Evolutionary conservation across 2,329 filamentous ascomycete species (phyloP).

Genomic region (Apiospora marii): DNA sequence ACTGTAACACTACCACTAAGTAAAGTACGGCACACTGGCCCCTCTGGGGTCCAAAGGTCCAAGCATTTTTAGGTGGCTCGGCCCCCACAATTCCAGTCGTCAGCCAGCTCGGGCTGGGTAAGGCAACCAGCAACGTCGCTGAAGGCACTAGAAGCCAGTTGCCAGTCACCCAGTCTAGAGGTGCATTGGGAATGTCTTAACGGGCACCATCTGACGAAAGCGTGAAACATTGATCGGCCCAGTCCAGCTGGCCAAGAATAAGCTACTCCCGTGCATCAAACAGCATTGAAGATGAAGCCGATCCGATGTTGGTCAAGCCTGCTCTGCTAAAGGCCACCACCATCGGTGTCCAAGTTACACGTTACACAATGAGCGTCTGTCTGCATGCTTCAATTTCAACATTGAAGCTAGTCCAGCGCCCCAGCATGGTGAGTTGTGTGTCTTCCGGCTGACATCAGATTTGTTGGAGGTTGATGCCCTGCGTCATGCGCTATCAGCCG

Average conservation of each 20-base stretch:
- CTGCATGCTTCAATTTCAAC: no score
- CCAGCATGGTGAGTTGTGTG: background rate
- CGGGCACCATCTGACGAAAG: no score
- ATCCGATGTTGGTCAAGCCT: no score
- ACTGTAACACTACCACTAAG: background rate
- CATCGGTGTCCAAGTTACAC: no score
- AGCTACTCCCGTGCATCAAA: no score
- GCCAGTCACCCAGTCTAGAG: background rate
- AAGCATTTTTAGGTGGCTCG: background rate
- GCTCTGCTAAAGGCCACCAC: no score
- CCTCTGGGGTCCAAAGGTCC: background rate
- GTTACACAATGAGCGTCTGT: no score
- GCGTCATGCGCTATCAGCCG: constrained; percentile 18
- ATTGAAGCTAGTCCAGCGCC: no score
- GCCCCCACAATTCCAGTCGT: constrained; percentile 12
- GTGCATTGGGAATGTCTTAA: background rate
- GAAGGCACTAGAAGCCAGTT: background rate
- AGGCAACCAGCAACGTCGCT: background rate
- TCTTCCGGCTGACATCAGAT: background rate
- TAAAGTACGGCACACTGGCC: background rate
- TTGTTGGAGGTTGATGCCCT: constrained; percentile 13
- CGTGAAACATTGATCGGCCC: no score
- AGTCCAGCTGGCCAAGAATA: no score
- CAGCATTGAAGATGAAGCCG: no score
- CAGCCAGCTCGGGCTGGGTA: constrained; percentile 10